Evolutionary conservation across 1,284 basidiomycete genomes (phyloP).

Genomic region (Ceratobasidium sp.): DNA sequence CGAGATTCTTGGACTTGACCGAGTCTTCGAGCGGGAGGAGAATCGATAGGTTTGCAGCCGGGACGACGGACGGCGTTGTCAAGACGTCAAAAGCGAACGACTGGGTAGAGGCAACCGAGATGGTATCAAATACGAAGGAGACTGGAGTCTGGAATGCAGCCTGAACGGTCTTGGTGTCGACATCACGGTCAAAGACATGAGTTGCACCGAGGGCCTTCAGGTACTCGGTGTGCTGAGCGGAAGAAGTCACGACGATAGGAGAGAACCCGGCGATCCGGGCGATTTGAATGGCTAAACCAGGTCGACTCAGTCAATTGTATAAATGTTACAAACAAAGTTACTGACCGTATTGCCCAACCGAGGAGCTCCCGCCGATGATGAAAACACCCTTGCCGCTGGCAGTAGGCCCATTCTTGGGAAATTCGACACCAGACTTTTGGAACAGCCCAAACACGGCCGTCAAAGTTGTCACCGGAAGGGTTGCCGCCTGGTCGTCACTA

Average conservation of each 20-base stretch:
- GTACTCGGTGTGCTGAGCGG: slow-evolving; percentile 52
- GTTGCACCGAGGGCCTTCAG: slow-evolving; percentile 63
- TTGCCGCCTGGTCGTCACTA: slow-evolving; percentile 12
- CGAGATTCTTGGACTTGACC: slow-evolving; percentile 23
- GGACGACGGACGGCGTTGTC: slow-evolving; percentile 29
- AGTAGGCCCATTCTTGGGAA: slow-evolving; percentile 4
- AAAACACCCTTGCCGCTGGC: slow-evolving; percentile 4
- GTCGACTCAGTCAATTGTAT: slow-evolving; percentile 33
- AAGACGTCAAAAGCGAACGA: slow-evolving; percentile 45
- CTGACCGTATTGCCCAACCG: slow-evolving; percentile 32
- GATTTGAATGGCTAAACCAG: slow-evolving; percentile 41
- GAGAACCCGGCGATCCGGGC: slow-evolving; percentile 43
- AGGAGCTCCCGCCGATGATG: slow-evolving; percentile 35
- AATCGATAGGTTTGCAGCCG: neutral
- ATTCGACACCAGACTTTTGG: neutral
- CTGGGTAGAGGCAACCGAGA: slow-evolving; percentile 49
- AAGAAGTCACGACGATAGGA: slow-evolving; percentile 53
- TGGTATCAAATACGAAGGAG: slow-evolving; percentile 52
- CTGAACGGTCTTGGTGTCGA: slow-evolving; percentile 47
- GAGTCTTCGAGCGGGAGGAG: neutral
- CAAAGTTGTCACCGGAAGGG: neutral
- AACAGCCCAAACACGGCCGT: neutral
- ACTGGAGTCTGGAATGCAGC: slow-evolving; percentile 44
- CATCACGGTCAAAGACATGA: slow-evolving; percentile 57
- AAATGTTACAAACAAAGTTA: slow-evolving; percentile 5